Conservation (phyloP, 352 stramenopile genomes). For the Phytopythium litorale region DNA sequence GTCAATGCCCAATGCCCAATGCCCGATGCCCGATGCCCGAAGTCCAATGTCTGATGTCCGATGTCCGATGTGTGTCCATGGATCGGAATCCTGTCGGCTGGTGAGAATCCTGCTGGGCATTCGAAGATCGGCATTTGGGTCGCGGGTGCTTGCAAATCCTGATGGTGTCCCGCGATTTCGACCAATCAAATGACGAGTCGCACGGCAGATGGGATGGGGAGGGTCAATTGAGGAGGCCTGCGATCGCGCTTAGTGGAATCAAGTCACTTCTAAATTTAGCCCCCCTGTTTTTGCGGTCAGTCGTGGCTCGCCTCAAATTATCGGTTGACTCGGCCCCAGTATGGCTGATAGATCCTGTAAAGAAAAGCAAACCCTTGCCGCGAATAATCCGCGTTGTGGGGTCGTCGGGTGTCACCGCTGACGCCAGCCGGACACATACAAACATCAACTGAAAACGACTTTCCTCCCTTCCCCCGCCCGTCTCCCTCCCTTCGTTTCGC, state of each 20-base stretch:
- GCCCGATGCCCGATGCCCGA: too few relatives aligned
- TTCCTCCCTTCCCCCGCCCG: neutral
- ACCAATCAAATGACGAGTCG: too few relatives aligned
- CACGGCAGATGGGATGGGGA: too few relatives aligned
- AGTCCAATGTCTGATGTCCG: too few relatives aligned
- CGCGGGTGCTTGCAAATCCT: too few relatives aligned
- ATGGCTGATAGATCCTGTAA: neutral
- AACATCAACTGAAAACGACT: neutral
- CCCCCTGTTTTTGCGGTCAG: neutral
- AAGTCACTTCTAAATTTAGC: neutral
- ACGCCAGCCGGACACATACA: neutral
- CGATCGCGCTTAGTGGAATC: neutral
- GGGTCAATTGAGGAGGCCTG: too few relatives aligned
- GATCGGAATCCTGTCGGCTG: too few relatives aligned
- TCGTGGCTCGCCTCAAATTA: neutral
- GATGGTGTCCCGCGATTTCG: too few relatives aligned
- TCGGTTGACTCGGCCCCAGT: neutral
- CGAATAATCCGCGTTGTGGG: slow-evolving; percentile 3
- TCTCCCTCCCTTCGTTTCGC: neutral
- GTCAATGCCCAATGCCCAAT: too few relatives aligned
- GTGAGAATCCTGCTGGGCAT: too few relatives aligned
- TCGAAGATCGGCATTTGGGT: too few relatives aligned
- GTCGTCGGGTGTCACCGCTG: neutral
- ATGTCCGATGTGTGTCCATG: too few relatives aligned
- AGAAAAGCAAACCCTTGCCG: neutral